phyloP scores from a whole-genome alignment of 2,329 filamentous ascomycete species.

The Trichoderma sp. region DNA sequence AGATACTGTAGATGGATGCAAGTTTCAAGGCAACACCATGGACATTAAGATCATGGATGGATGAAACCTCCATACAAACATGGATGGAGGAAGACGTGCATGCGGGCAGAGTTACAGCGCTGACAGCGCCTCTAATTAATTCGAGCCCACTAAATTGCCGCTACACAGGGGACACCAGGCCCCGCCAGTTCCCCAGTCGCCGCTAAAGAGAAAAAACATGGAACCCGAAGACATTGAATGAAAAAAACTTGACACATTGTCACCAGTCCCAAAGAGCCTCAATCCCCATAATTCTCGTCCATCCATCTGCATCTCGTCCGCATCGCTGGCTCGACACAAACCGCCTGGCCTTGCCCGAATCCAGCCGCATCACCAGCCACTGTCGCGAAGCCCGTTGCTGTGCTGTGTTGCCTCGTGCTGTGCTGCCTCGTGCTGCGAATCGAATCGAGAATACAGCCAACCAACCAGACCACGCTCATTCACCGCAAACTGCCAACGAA shows the following conservation, averaged over 20 bases:
- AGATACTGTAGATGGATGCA: neutral
- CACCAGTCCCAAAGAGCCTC: neutral
- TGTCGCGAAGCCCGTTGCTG: neutral
- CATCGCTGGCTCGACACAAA: conserved; percentile 14
- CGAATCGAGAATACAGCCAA: neutral
- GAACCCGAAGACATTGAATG: neutral
- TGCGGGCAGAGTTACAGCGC: neutral
- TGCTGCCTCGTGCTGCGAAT: neutral
- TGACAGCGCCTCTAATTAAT: neutral
- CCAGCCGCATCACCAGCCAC: conserved; percentile 8
- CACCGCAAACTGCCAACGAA: neutral
- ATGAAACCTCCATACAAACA: too few species aligned
- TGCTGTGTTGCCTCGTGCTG: neutral
- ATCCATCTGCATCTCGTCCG: conserved; percentile 6
- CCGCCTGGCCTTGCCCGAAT: conserved; percentile 13
- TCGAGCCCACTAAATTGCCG: neutral
- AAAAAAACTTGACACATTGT: neutral
- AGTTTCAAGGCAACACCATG: neutral
- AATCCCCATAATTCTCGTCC: conserved; percentile 18
- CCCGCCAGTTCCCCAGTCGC: neutral
- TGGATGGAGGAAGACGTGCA: too few species aligned
- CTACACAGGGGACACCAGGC: neutral
- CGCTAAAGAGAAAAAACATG: neutral
- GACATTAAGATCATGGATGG: neutral
- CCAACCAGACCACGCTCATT: neutral